Evolutionary conservation across 768 basidiomycete species (phyloP).

Genomic region (Rhizopogon rudus): DNA sequence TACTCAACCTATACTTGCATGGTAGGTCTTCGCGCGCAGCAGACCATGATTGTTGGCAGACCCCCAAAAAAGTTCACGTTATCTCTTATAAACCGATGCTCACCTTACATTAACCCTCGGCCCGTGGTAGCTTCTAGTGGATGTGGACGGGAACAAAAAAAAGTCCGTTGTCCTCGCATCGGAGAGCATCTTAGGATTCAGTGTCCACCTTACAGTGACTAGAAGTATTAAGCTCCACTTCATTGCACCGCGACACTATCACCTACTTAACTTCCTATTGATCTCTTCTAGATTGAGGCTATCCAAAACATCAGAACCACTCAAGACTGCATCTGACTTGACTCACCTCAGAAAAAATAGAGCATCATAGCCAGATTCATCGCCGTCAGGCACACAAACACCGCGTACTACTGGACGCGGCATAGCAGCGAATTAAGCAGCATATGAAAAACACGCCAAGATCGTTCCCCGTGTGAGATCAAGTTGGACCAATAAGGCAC

Average conservation of each 20-base stretch:
- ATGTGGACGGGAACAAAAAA: background rate
- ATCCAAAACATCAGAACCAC: background rate
- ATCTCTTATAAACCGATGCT: too few species aligned
- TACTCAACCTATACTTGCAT: too few species aligned
- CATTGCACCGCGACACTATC: background rate
- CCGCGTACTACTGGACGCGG: background rate
- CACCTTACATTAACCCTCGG: too few species aligned
- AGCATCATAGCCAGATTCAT: background rate
- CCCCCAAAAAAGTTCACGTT: too few species aligned
- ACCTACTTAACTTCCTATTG: background rate
- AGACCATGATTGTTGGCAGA: too few species aligned
- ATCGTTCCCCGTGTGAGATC: too few species aligned
- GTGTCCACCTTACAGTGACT: background rate
- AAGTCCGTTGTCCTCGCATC: background rate
- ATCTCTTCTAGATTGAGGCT: constrained; percentile 2
- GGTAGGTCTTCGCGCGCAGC: too few species aligned
- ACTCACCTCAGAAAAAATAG: constrained; percentile 1
- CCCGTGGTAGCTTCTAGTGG: background rate
- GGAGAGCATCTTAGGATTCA: background rate
- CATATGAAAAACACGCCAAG: background rate
- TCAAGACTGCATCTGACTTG: background rate
- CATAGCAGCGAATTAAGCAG: background rate
- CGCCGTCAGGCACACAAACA: background rate
- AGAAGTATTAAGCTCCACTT: background rate
- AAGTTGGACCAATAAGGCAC: too few species aligned